Conservation (phyloP, 192 early-diverging fungal genomes). For the Podila epicladia region DNA sequence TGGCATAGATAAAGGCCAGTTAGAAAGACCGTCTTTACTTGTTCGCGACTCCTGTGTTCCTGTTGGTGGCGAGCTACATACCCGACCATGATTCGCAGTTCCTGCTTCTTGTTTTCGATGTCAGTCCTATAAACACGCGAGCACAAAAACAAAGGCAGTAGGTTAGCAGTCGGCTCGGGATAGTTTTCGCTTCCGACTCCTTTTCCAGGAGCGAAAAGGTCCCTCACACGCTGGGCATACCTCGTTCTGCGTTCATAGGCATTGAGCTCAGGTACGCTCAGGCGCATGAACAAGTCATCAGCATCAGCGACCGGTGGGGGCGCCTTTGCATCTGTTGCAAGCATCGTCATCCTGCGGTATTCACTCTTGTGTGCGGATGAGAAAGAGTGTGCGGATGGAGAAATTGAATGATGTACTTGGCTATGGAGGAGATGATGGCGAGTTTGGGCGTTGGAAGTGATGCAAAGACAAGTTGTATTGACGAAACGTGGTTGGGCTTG, state of each 20-base stretch:
- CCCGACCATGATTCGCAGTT: constrained; percentile 88
- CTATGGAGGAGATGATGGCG: too few relatives aligned
- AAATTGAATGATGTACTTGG: background rate
- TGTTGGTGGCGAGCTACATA: constrained; percentile 43
- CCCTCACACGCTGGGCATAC: constrained; percentile 20
- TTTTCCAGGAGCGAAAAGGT: too few relatives aligned
- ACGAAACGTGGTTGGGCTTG: background rate
- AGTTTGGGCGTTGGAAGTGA: background rate
- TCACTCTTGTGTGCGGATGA: too few relatives aligned
- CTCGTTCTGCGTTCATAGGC: constrained; percentile 56
- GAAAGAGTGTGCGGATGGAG: too few relatives aligned
- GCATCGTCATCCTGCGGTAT: background rate
- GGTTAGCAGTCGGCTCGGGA: too few relatives aligned
- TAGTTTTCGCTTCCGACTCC: too few relatives aligned
- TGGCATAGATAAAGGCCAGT: background rate
- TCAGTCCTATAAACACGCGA: constrained; percentile 59
- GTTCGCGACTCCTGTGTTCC: background rate
- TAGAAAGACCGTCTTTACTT: background rate
- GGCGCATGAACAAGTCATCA: constrained; percentile 53
- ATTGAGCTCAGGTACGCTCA: constrained; percentile 58
- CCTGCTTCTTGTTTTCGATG: constrained; percentile 84
- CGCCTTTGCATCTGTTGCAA: background rate
- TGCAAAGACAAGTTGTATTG: background rate
- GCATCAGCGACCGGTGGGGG: constrained; percentile 24
- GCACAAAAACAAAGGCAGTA: too few relatives aligned